phyloP scores from a whole-genome alignment of 257 asterid genomes.

The Cynanchum wilfordii region DNA sequence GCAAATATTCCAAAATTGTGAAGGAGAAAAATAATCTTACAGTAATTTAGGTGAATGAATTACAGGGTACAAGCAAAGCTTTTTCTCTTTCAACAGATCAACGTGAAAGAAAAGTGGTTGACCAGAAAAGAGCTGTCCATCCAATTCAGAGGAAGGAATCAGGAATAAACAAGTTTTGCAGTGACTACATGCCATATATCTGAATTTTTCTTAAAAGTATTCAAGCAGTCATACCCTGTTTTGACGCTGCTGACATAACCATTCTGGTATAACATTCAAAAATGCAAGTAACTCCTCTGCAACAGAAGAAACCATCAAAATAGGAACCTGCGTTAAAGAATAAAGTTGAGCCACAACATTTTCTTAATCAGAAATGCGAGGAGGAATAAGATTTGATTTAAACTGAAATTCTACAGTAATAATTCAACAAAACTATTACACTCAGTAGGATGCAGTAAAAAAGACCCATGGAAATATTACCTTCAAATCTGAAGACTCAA shows the following conservation, averaged over 20 bases:
- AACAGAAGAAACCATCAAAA: conserved; percentile 66
- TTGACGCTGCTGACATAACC: conserved; percentile 62
- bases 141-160: conserved; percentile 2
- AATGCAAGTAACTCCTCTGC: conserved; percentile 78
- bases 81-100: conserved; percentile 61
- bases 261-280: conserved; percentile 80
- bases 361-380: neutral
- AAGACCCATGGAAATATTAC: conserved; percentile 21
- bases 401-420: neutral
- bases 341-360: neutral
- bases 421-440: neutral
- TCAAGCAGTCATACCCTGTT: conserved; percentile 45
- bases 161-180: conserved; percentile 11
- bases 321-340: conserved; percentile 57
- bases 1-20: neutral
- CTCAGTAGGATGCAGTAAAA: neutral
- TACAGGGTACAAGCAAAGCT: conserved; percentile 61
- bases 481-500: conserved; percentile 55
- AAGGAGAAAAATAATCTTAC: conserved; percentile 40
- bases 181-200: neutral
- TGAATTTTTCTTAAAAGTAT: neutral
- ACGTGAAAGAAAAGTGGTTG: conserved; percentile 54
- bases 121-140: conserved; percentile 64
- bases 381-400: neutral
- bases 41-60: conserved; percentile 61